Percentiles rank a stretch among this genome's conserved stretches.
These are phyloP conservation scores for Iberis pinnata DNA, from an alignment of 345 rosid species.

Conservation along the genomic window DNA sequence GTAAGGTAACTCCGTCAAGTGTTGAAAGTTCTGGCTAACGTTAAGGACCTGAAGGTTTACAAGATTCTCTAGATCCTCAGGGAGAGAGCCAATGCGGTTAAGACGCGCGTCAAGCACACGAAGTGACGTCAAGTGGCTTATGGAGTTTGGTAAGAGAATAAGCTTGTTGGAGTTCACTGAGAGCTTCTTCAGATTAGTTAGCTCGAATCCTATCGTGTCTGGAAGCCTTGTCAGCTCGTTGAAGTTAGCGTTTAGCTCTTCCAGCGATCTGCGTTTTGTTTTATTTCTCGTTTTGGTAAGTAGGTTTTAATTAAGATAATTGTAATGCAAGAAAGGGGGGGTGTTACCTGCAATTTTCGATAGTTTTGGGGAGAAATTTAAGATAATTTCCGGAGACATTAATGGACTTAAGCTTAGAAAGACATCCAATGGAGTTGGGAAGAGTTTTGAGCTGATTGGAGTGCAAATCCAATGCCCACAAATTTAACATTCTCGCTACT, in stretches of 20 bases:
- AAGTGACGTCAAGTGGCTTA: slow-evolving; percentile 50
- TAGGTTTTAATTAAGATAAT: not conserved
- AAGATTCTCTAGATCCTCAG: slow-evolving; percentile 67
- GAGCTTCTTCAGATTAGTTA: slow-evolving; percentile 52
- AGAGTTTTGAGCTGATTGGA: slow-evolving; percentile 69
- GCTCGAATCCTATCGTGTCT: slow-evolving; percentile 58
- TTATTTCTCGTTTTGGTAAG: slow-evolving; percentile 11
- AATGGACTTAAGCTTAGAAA: slow-evolving; percentile 68
- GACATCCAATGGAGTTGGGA: slow-evolving; percentile 79
- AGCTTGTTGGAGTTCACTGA: slow-evolving; percentile 72
- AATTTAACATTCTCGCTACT: slow-evolving; percentile 67
- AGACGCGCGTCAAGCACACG: slow-evolving; percentile 58
- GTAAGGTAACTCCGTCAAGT: slow-evolving; percentile 55
- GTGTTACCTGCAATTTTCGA: slow-evolving; percentile 70
- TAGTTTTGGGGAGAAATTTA: slow-evolving; percentile 51
- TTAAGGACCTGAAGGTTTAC: slow-evolving; percentile 61
- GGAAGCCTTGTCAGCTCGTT: slow-evolving; percentile 66
- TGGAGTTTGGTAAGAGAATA: slow-evolving; percentile 48
- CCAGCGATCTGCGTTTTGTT: slow-evolving; percentile 45
- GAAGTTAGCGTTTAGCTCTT: slow-evolving; percentile 79
- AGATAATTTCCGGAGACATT: slow-evolving; percentile 74
- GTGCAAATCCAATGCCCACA: slow-evolving; percentile 60
- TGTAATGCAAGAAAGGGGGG: not conserved
- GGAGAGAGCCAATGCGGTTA: slow-evolving; percentile 57
- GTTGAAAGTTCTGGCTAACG: slow-evolving; percentile 76